phyloP scores from a whole-genome alignment of 108 stramenopile genomes.

The Cyclostephanos tholiformis region DNA sequence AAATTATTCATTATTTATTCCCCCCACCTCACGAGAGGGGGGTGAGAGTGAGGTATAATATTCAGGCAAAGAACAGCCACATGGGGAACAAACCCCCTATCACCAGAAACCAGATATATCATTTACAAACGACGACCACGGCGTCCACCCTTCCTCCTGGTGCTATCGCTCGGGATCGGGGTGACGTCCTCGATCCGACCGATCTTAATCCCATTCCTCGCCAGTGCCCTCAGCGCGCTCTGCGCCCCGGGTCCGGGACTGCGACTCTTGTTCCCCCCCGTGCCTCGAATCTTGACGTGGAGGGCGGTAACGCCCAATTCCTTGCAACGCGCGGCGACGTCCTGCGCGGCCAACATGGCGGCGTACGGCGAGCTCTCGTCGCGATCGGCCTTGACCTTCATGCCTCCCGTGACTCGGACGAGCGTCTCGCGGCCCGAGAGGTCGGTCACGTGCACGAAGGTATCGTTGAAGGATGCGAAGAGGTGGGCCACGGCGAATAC shows the following conservation, averaged over 20 bases:
- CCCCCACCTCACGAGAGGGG: too few species aligned
- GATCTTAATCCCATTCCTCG: constrained; percentile 98
- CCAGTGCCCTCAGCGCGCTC: constrained; percentile 96
- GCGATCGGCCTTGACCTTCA: constrained; percentile 99
- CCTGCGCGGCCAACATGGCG: constrained; percentile 99
- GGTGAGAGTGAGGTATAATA: too few species aligned
- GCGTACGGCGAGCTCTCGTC: constrained; percentile 99
- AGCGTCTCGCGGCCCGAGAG: constrained; percentile 99
- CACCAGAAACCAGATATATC: background rate
- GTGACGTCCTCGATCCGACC: constrained; percentile 99
- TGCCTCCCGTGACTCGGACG: constrained; percentile 99
- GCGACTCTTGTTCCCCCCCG: constrained; percentile 97
- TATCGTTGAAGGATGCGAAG: constrained; percentile 99
- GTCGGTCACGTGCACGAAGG: constrained; percentile 99
- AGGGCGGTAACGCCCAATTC: constrained; percentile 99
- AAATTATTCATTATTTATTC: too few species aligned
- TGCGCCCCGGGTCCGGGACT: constrained; percentile 99
- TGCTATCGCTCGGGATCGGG: constrained; percentile 98
- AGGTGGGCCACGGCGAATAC: constrained; percentile 99
- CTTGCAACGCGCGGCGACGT: constrained; percentile 94
- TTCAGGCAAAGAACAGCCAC: too few species aligned
- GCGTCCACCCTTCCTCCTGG: constrained; percentile 98
- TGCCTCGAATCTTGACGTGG: constrained; percentile 99
- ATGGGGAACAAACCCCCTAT: too few species aligned
- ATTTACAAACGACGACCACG: constrained; percentile 99